Percentiles rank a stretch among this genome's conserved stretches.
These are phyloP conservation scores for Biscogniauxia marginata DNA, from an alignment of 2,329 filamentous ascomycete species.

Conservation along the genomic window DNA sequence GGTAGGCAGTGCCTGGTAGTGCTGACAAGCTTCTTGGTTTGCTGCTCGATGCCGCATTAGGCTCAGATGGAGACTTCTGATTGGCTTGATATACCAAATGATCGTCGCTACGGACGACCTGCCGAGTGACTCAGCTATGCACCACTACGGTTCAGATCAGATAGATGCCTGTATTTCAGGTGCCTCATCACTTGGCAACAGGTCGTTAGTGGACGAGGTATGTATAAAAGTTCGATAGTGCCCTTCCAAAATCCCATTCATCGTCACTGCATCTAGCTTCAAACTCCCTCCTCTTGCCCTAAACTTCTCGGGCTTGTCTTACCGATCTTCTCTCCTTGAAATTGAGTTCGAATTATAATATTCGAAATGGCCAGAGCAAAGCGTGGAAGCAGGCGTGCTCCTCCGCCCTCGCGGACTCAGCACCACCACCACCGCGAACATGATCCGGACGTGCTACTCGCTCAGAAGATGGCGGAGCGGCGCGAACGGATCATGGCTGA, in stretches of 20 bases:
- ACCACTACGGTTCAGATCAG: neutral
- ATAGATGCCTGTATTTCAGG: neutral
- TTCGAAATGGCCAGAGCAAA: constrained; percentile 13
- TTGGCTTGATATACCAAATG: constrained; percentile 3
- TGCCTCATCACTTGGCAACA: neutral
- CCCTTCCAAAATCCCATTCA: neutral
- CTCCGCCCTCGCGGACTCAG: neutral
- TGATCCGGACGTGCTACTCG: constrained; percentile 30
- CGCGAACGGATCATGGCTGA: constrained; percentile 38
- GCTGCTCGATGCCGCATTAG: neutral
- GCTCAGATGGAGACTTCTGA: neutral
- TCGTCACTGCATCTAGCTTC: neutral
- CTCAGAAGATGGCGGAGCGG: constrained; percentile 37
- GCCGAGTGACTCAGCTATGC: constrained; percentile 11
- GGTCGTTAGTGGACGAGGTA: neutral
- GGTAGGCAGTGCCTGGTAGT: neutral
- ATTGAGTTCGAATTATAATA: neutral
- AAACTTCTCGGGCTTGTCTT: neutral
- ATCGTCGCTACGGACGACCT: constrained; percentile 3
- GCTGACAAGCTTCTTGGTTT: neutral
- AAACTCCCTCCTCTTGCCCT: neutral
- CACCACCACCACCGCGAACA: constrained; percentile 21
- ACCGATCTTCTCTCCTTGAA: neutral
- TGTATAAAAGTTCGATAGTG: neutral
- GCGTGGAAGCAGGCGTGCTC: neutral